Evolutionary conservation across 768 basidiomycete species (phyloP), one percentile per base, ranked within the genome.

Genomic region (Neoboletus brunneissimus): DNA sequence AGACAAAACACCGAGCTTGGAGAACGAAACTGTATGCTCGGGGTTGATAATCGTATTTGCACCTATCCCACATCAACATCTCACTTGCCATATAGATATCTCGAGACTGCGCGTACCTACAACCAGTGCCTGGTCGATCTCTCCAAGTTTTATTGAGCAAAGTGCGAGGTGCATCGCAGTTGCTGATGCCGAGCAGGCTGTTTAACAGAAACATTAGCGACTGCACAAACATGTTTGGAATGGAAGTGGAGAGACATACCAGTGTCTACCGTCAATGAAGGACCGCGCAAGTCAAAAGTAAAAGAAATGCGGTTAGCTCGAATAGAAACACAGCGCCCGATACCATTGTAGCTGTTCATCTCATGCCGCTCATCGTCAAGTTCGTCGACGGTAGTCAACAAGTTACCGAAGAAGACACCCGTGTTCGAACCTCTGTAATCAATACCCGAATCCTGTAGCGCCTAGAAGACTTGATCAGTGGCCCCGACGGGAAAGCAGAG

Each of bases 111-210:
- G 55, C 66, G 53, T 3, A 58, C 66, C 66, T 0, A 68, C 63
- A 29, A 83, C 74, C 9, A 83, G 68, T 0, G 81, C 81, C 4
- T 77, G 73, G 27, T 79, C 75, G 32, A 80, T 74, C 41, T 82
- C 81, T 1, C 79, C 79, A 32, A 63, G 66, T 22, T 66, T 66
- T 6, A 82, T 67, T 0, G 78, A 74, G 31, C 77, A 75, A 2
- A 81, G 69, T 3, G 77, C 81, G 18, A 82, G 72, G 64, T 83
- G 81, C 45, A 79, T 67, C 2, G 78, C 78, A 6, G 71, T 75
- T n/a, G 77, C 64, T 16, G 72, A 73, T 20, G 79, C 81, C 35
- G 78, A 81, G 58, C 81, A 82, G 8, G 67, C 67, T 67, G 38
- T 48, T 37, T 13, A 9, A 41, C 27, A 40, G 16, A 20, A 25